Conservation (phyloP, 306 rosid genomes). For the Sindora glabra region DNA sequence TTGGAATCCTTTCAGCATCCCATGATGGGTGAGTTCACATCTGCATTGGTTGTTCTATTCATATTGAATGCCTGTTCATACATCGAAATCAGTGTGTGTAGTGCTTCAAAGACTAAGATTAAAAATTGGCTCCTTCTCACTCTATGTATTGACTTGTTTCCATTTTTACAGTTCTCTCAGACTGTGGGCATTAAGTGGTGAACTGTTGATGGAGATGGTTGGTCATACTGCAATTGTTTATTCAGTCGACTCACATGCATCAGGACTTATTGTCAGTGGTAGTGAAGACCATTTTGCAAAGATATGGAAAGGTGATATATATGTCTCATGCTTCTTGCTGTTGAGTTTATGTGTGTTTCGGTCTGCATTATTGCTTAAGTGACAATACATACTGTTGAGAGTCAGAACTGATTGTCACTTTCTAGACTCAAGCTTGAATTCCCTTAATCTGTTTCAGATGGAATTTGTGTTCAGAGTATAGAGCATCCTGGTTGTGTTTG, state of each 20-base stretch:
- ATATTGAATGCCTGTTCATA: background rate
- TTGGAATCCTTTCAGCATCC: conserved; percentile 87
- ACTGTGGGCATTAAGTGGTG: conserved; percentile 81
- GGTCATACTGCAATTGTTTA: conserved; percentile 88
- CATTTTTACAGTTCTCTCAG: conserved; percentile 60
- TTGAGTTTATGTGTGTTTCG: background rate
- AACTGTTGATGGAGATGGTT: conserved; percentile 86
- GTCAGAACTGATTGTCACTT: too few relatives aligned
- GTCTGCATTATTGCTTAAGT: conserved; percentile 5
- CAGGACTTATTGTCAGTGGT: conserved; percentile 84
- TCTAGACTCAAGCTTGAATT: too few relatives aligned
- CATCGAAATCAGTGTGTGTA: too few relatives aligned
- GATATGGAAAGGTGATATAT: conserved; percentile 82
- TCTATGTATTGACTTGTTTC: conserved; percentile 8
- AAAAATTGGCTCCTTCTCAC: too few relatives aligned
- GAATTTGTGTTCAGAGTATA: conserved; percentile 83
- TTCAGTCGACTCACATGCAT: conserved; percentile 83
- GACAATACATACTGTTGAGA: too few relatives aligned
- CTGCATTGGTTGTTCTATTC: conserved; percentile 8
- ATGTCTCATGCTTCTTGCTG: conserved; percentile 5
- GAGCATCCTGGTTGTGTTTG: conserved; percentile 99
- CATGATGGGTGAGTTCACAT: conserved; percentile 76
- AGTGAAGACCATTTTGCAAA: conserved; percentile 85
- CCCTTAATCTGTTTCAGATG: conserved; percentile 45
- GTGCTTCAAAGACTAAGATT: too few relatives aligned